Evolutionary conservation across 2,329 filamentous ascomycete genomes (phyloP), one percentile per base, ranked within the genome.

Genomic region (Colletotrichum falcatum): DNA sequence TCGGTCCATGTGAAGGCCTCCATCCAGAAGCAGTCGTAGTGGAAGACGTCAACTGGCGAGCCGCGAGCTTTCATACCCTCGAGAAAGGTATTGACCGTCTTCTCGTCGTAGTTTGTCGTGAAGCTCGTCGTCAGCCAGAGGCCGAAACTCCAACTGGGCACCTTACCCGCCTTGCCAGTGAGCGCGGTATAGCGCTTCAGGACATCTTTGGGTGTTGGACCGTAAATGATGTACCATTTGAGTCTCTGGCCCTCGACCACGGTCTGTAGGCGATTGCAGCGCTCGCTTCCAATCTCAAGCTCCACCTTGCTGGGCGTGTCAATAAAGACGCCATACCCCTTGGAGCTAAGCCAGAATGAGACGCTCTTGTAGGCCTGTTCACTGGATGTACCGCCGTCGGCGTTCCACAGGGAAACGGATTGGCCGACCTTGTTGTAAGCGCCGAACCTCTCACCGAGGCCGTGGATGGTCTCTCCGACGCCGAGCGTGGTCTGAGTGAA

Each of bases 11-110:
- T 88, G 77, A 92, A 93, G 1, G 89, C 90, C 72, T 90, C 90
- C 85, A 94, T 90, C 91, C 91, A 94, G 84, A 93, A 94, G 78
- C 89, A 92, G 77, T 94, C 91, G 73, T 91, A 94, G 78, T 94
- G 92, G 79, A 94, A 93, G 3, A 93, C 90, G 46, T 91, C 88
- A 1, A 94, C 85, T 0, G 90, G 89, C 20, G 91, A 91, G 55
- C 88, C 86, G 2, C 90, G 86, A 59, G 87, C 82, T 72, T 85
- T 86, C 88, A 94, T 93, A 14, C 90, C 90, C 74, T 92, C 87
- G 28, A 93, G 84, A 78, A 93, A 93, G 12, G 84, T 84, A 55
- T 84, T 88, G 33, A 93, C 91, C 0, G 91, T 93, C 26, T 84
- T 78, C 78, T 93, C 91, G 72, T 92, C 90, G 76, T 94, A 94